Evolutionary conservation across 73 alveolate species (phyloP).

Genomic region (Diophrys appendiculata): DNA sequence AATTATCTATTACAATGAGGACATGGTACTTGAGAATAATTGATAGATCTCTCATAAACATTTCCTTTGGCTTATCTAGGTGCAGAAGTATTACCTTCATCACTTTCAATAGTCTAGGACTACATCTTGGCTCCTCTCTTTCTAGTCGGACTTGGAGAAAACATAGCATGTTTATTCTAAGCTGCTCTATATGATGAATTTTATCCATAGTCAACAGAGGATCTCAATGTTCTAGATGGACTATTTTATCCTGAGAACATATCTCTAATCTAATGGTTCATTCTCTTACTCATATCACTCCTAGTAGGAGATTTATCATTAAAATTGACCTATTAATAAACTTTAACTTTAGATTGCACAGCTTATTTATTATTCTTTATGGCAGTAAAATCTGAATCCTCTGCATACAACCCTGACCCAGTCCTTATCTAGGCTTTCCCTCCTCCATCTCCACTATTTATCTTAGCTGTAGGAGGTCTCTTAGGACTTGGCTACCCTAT

Average conservation of each 20-base stretch:
- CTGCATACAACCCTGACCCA: neutral
- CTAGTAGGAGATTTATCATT: too few relatives aligned
- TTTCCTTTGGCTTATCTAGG: neutral
- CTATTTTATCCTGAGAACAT: neutral
- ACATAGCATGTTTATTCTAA: neutral
- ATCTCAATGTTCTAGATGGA: neutral
- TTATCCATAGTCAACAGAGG: neutral
- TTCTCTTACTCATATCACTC: too few relatives aligned
- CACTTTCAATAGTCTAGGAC: neutral
- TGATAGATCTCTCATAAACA: conserved; percentile 7
- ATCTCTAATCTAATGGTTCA: neutral
- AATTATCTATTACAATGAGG: conserved; percentile 33
- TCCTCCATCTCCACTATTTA: neutral
- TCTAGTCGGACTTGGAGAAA: neutral
- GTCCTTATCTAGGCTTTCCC: neutral
- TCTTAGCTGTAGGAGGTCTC: conserved; percentile 34
- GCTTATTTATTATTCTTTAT: neutral
- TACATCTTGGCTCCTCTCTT: neutral
- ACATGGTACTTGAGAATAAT: conserved; percentile 15
- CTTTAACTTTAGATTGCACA: neutral
- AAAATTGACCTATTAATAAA: too few relatives aligned
- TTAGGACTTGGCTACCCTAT: neutral
- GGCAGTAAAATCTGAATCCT: neutral
- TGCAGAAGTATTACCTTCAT: neutral
- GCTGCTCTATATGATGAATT: neutral